These are phyloP conservation scores for Myotisia sp. DNA, from an alignment of 2,329 filamentous ascomycete species.

Conservation along the genomic window DNA sequence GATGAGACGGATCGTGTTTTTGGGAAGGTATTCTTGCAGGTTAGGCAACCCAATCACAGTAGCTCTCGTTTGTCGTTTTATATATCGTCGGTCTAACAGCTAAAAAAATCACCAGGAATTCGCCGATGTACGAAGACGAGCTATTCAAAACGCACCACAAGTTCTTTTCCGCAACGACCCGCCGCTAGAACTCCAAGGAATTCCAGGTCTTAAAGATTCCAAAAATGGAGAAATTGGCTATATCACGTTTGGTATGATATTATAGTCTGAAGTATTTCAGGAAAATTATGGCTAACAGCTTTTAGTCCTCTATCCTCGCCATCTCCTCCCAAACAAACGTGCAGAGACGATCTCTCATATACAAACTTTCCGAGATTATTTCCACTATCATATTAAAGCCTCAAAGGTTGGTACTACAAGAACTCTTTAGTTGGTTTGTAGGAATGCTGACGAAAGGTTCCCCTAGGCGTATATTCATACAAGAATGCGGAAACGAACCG, in stretches of 20 bases:
- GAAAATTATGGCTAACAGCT: constrained; percentile 1
- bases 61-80: neutral
- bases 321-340: constrained; percentile 78
- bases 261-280: constrained; percentile 10
- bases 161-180: constrained; percentile 92
- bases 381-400: constrained; percentile 99
- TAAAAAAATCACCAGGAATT: constrained; percentile 49
- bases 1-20: constrained; percentile 97
- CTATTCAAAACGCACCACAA: constrained; percentile 95
- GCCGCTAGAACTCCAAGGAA: constrained; percentile 74
- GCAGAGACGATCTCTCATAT: constrained; percentile 97
- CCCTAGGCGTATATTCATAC: constrained; percentile 85
- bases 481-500: constrained; percentile 91
- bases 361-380: constrained; percentile 99
- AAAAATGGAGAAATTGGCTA: constrained; percentile 84
- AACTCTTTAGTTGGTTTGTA: neutral
- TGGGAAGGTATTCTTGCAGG: constrained; percentile 91
- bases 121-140: constrained; percentile 78
- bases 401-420: constrained; percentile 52
- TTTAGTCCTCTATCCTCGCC: constrained; percentile 77
- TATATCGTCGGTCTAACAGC: neutral
- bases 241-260: constrained; percentile 78
- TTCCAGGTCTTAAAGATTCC: constrained; percentile 64
- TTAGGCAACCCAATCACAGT: constrained; percentile 14
- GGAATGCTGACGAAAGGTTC: constrained; percentile 1